Conservation (phyloP, 352 stramenopile species). For the Phytophthora crassamura region DNA sequence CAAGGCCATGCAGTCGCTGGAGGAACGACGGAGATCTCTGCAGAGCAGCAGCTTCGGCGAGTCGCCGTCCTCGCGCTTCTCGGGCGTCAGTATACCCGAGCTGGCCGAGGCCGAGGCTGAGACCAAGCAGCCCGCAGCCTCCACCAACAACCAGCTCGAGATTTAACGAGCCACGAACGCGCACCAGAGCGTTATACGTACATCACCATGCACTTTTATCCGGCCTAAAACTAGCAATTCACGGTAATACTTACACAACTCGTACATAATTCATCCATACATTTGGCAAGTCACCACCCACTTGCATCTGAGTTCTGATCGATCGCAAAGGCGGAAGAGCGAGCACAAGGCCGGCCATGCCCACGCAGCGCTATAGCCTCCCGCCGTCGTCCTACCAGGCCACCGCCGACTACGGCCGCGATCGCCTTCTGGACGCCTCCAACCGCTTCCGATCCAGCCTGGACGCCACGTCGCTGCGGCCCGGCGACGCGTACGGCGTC, state of each 20-base stretch:
- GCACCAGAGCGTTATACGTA: neutral
- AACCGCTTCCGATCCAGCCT: constrained; percentile 25
- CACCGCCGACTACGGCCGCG: constrained; percentile 25
- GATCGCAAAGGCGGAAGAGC: neutral
- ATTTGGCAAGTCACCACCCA: neutral
- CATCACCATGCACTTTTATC: constrained; percentile 16
- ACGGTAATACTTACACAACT: constrained; percentile 18
- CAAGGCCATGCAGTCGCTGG: constrained; percentile 69
- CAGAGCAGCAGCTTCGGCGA: constrained; percentile 33
- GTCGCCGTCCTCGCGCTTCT: constrained; percentile 31
- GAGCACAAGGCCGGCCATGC: neutral
- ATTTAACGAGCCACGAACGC: constrained; percentile 34
- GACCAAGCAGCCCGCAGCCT: constrained; percentile 16
- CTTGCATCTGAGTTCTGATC: constrained; percentile 26
- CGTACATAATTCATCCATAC: constrained; percentile 18
- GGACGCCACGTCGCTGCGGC: constrained; percentile 19
- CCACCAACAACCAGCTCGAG: constrained; percentile 48
- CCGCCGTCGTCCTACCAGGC: constrained; percentile 28
- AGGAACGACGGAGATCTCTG: constrained; percentile 47
- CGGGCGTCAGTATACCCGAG: constrained; percentile 31
- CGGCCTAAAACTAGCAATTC: constrained; percentile 7
- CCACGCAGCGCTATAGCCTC: constrained; percentile 36
- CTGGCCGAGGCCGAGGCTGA: constrained; percentile 30
- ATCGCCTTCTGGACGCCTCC: constrained; percentile 17
- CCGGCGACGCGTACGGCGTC: constrained; percentile 22